phyloP scores from a whole-genome alignment of 139 green algal genomes.

The Zygnema circumcarinatum region DNA sequence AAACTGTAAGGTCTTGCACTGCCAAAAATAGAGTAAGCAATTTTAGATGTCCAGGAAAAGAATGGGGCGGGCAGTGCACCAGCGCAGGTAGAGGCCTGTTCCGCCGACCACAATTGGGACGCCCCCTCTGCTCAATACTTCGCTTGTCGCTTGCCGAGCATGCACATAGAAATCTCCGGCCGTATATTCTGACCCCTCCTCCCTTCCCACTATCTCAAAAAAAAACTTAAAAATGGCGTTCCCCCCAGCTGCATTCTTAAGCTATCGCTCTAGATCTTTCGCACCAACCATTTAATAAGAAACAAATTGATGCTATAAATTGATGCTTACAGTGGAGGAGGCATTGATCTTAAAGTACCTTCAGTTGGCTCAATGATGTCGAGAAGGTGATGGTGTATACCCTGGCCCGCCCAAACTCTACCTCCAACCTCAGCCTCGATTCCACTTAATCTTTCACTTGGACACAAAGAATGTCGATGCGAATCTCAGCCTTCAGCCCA shows the following conservation, averaged over 20 bases:
- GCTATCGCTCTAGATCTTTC: too few species aligned
- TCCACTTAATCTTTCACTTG: too few species aligned
- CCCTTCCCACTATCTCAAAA: background rate
- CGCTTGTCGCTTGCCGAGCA: conserved; percentile 68
- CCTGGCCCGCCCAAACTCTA: too few species aligned
- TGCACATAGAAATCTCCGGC: conserved; percentile 83
- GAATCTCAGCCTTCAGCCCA: too few species aligned
- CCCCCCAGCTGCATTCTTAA: background rate
- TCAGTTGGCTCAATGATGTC: conserved; percentile 74
- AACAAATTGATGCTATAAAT: too few species aligned
- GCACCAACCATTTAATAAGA: too few species aligned
- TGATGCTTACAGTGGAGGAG: background rate
- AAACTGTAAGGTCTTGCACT: too few species aligned
- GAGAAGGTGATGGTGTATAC: conserved; percentile 91
- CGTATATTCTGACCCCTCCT: conserved; percentile 35
- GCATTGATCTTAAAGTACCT: conserved; percentile 28
- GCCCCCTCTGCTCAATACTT: conserved; percentile 81
- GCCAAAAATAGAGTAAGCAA: too few species aligned
- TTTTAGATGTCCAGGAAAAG: too few species aligned
- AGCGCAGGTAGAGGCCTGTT: conserved; percentile 94
- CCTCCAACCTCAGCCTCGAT: too few species aligned
- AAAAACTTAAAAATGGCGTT: background rate
- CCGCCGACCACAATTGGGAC: conserved; percentile 90
- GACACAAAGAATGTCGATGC: too few species aligned
- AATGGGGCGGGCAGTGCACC: conserved; percentile 65